A percentile compares a stretch with the other conserved stretches of the same genome.
phyloP scores from a whole-genome alignment of 1,139 yeast genomes.

The Fermentozyma sake region DNA sequence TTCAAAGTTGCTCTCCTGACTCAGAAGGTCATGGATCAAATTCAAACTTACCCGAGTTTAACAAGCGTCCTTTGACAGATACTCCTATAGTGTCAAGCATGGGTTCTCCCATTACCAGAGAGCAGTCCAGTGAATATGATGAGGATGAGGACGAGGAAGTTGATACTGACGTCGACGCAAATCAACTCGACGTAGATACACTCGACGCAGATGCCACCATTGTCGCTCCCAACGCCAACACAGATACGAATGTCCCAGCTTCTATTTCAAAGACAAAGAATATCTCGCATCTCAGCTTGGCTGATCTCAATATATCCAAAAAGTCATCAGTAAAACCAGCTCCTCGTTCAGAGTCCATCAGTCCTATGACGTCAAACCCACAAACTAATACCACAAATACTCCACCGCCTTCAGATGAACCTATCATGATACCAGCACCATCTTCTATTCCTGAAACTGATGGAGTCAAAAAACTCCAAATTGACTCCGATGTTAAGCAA shows the following conservation, averaged over 20 bases:
- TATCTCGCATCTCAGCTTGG: slow-evolving; percentile 40
- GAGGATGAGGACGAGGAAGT: slow-evolving; percentile 13
- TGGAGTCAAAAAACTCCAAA: slow-evolving; percentile 11
- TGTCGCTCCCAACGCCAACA: neutral
- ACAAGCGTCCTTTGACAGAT: slow-evolving; percentile 66
- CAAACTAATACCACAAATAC: too few species aligned
- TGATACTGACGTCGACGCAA: slow-evolving; percentile 2
- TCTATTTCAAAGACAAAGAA: slow-evolving; percentile 26
- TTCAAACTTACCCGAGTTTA: slow-evolving; percentile 50
- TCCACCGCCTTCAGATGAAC: too few species aligned
- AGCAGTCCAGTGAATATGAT: slow-evolving; percentile 30
- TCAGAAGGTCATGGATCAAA: slow-evolving; percentile 10
- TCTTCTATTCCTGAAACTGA: slow-evolving; percentile 8
- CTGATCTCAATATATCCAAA: slow-evolving; percentile 21
- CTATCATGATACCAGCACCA: slow-evolving; percentile 2
- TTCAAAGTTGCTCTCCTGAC: slow-evolving; percentile 9
- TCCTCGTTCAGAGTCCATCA: too few species aligned
- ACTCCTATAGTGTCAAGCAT: slow-evolving; percentile 60
- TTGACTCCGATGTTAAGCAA: slow-evolving; percentile 14
- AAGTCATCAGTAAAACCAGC: neutral
- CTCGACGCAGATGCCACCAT: neutral
- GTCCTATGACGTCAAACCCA: too few species aligned
- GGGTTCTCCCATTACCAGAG: slow-evolving; percentile 47
- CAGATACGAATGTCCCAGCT: slow-evolving; percentile 4
- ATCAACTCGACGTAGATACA: neutral